A percentile compares a stretch with the other conserved stretches of the same genome.
phyloP scores from a whole-genome alignment of 352 stramenopile genomes.

The Paralagenidium karlingii region DNA sequence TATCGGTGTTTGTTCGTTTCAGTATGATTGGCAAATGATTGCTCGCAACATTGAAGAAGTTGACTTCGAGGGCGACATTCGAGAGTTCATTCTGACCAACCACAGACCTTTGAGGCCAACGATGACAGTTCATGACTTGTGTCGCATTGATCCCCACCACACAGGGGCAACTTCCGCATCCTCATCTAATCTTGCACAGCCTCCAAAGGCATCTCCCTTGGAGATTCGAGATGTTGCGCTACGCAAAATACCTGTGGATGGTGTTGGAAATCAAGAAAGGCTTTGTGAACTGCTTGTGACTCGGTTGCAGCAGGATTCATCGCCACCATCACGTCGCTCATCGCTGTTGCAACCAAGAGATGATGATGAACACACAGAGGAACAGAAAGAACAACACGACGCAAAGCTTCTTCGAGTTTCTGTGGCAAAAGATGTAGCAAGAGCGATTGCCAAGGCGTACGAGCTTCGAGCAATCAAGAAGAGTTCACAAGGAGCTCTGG shows the following conservation, averaged over 20 bases:
- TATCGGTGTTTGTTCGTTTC: neutral
- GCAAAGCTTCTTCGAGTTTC: constrained; percentile 11
- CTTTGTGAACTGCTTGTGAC: constrained; percentile 29
- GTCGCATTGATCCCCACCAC: constrained; percentile 19
- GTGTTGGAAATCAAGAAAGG: constrained; percentile 32
- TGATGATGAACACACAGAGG: no score
- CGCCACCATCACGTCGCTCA: no score
- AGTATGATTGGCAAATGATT: constrained; percentile 83
- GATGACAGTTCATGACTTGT: constrained; percentile 63
- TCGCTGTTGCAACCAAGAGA: no score
- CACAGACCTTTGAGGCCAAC: constrained; percentile 15
- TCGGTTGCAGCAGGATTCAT: no score
- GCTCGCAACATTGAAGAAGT: constrained; percentile 58
- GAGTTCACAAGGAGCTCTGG: no score
- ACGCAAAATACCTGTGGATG: constrained; percentile 47
- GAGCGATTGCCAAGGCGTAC: constrained; percentile 16
- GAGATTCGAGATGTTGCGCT: constrained; percentile 52
- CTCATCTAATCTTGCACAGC: constrained; percentile 25
- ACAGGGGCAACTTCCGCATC: no score
- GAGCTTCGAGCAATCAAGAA: constrained; percentile 9
- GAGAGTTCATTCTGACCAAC: constrained; percentile 45
- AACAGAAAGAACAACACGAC: constrained; percentile 7
- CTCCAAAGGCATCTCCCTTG: constrained; percentile 32
- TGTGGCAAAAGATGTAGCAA: constrained; percentile 25
- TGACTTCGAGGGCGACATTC: constrained; percentile 52